Percentiles rank a stretch among this genome's conserved stretches.
Conservation (phyloP, 2,329 filamentous ascomycete species). For the Lomentospora prolificans region DNA sequence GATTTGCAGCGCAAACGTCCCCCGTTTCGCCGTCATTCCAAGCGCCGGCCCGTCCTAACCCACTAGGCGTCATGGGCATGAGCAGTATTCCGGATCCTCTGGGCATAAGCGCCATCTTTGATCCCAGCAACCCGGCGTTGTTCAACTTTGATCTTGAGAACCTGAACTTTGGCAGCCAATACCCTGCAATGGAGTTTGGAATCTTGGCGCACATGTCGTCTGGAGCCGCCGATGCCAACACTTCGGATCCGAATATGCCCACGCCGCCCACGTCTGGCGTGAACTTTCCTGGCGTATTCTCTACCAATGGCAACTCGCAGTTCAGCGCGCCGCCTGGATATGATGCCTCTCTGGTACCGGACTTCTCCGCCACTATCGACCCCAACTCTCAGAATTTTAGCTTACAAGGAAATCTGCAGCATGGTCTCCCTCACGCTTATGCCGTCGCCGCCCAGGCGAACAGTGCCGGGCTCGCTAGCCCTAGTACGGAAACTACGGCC, state of each 20-base stretch:
- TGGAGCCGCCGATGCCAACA: constrained; percentile 71
- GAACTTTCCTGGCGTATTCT: constrained; percentile 19
- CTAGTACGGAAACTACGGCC: constrained; percentile 52
- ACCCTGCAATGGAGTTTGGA: constrained; percentile 88
- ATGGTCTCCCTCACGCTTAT: constrained; percentile 55
- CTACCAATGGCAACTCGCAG: constrained; percentile 3
- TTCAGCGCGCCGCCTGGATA: constrained; percentile 27
- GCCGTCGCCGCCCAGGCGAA: constrained; percentile 56
- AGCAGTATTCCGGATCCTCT: constrained; percentile 39
- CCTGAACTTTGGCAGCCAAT: constrained; percentile 74
- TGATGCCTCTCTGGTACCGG: constrained; percentile 40
- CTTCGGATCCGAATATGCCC: constrained; percentile 48
- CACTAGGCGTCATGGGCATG: constrained; percentile 37
- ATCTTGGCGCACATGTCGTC: constrained; percentile 95
- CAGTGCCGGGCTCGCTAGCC: constrained; percentile 52
- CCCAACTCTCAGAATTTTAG: constrained; percentile 36
- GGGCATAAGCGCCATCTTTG: constrained; percentile 59
- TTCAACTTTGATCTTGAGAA: constrained; percentile 89
- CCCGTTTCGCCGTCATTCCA: constrained; percentile 68
- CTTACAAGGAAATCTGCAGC: constrained; percentile 48
- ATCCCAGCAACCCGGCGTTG: constrained; percentile 81
- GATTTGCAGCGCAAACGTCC: constrained; percentile 58
- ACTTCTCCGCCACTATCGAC: constrained; percentile 41
- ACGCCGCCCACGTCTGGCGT: constrained; percentile 27
- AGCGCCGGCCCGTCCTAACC: constrained; percentile 31